Percentiles rank a stretch among this genome's conserved stretches.
These are phyloP conservation scores for Hippophae rhamnoides DNA, from an alignment of 306 rosid genomes.

Conservation along the genomic window DNA sequence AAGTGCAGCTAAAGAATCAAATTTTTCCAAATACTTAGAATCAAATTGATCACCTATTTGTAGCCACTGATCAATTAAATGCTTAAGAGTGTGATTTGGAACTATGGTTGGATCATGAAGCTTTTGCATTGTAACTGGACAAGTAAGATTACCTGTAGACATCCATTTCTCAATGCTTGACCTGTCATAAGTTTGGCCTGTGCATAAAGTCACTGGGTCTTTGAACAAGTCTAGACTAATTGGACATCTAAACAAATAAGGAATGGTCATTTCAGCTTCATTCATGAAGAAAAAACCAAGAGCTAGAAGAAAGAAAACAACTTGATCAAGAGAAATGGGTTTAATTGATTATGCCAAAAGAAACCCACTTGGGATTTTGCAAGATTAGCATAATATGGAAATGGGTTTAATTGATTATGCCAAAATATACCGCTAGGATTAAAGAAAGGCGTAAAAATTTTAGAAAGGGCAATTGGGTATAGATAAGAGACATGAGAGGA, in stretches of 20 bases:
- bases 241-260: conserved; percentile 71
- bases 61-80: conserved; percentile 66
- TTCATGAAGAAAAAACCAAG: conserved; percentile 23
- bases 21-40: conserved; percentile 25
- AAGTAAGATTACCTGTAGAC: conserved; percentile 65
- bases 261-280: conserved; percentile 46
- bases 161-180: conserved; percentile 75
- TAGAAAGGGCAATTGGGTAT: neutral
- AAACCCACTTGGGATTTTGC: neutral
- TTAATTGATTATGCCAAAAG: neutral
- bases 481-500: conserved; percentile 2
- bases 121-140: conserved; percentile 93
- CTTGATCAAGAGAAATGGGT: neutral
- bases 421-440: neutral
- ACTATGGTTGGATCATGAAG: conserved; percentile 65
- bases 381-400: neutral
- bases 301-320: neutral
- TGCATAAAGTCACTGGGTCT: conserved; percentile 75
- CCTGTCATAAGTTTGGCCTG: conserved; percentile 87
- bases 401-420: neutral
- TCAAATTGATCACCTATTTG: conserved; percentile 31
- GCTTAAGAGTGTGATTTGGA: conserved; percentile 77
- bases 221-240: conserved; percentile 70
- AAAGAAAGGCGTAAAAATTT: neutral
- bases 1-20: conserved; percentile 37